Conservation (phyloP, 2,329 filamentous ascomycete species). For the Sordariomycetes sp. region DNA sequence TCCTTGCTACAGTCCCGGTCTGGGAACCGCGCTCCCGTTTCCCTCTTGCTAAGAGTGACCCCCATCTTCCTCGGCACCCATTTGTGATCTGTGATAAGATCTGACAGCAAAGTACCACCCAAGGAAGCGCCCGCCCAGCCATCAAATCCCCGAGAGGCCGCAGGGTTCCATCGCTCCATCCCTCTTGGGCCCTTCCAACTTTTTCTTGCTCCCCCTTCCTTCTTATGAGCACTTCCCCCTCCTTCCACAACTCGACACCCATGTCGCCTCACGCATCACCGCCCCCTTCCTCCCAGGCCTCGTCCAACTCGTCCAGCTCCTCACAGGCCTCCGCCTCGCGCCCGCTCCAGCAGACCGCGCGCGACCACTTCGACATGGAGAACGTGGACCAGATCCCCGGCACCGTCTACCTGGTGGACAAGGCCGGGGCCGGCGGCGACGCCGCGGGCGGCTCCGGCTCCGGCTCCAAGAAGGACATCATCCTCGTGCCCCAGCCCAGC, state of each 20-base stretch:
- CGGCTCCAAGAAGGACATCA: slow-evolving; percentile 27
- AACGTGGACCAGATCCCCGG: background rate
- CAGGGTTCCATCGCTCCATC: too few species aligned
- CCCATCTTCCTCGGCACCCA: too few species aligned
- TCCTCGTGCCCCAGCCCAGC: slow-evolving; percentile 42
- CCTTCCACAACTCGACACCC: background rate
- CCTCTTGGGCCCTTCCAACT: too few species aligned
- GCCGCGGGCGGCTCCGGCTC: background rate
- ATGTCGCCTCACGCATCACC: background rate
- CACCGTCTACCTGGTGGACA: background rate
- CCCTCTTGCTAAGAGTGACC: too few species aligned
- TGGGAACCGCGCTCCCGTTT: too few species aligned
- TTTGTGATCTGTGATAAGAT: too few species aligned
- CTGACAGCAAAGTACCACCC: too few species aligned
- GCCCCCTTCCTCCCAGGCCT: background rate
- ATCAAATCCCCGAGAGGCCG: too few species aligned
- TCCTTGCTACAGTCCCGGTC: too few species aligned
- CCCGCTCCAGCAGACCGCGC: background rate
- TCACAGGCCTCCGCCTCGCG: background rate
- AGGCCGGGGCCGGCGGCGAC: background rate
- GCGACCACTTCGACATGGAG: background rate
- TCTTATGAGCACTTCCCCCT: background rate
- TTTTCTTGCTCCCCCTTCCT: too few species aligned
- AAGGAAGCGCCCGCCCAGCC: too few species aligned
- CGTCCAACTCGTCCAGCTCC: background rate